Evolutionary conservation across 169 alveolate genomes (phyloP), one percentile per base, ranked within the genome.

Genomic region (Plasmodium vivax): DNA sequence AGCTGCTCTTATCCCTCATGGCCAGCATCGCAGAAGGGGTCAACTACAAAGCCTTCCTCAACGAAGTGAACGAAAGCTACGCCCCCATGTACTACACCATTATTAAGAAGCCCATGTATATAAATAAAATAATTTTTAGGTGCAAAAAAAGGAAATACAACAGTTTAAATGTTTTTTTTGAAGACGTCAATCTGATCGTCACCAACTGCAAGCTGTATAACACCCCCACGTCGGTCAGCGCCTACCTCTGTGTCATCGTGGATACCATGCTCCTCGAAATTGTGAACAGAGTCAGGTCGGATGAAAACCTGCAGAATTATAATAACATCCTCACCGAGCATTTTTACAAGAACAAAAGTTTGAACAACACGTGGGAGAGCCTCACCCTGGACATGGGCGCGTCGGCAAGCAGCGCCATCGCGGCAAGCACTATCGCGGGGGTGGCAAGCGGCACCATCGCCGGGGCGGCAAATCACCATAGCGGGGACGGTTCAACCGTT

Each of bases 31-130:
- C 94, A 43, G 32, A 79, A n/a, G 79, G 80, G 45, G 8, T 43
- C 36, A 80, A 82, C 34, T 90, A 90, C 56, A 90, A 90, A 90
- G 84, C 94, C 14, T 90, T 90, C 82, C 82, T 90, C 81, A 90
- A 90, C 82, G 92, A 90, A 90, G 94, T 90, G 5, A 90, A 90
- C 34, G 94, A 90, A 90, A 80, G 84, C 7, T 90, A 90, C 72
- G 94, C 94, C 51, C 94, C 94, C 30, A 62, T 90, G 84, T 90
- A 90, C 73, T 90, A 90, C 83, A 90, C 81, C 43, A 88, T 90
- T 41, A 74, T 90, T 58, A 72, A 90, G 43, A 90, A 90, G 9
- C 94, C 94, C 38, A 90, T 90, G 94, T 90, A 90, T 58, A 90
- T 90, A 81, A 90, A 90, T 45, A 79, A 90, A 81, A 82, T 90